Evolutionary conservation across 2,329 filamentous ascomycete genomes (phyloP).

Genomic region (Stylonectria norvegica): DNA sequence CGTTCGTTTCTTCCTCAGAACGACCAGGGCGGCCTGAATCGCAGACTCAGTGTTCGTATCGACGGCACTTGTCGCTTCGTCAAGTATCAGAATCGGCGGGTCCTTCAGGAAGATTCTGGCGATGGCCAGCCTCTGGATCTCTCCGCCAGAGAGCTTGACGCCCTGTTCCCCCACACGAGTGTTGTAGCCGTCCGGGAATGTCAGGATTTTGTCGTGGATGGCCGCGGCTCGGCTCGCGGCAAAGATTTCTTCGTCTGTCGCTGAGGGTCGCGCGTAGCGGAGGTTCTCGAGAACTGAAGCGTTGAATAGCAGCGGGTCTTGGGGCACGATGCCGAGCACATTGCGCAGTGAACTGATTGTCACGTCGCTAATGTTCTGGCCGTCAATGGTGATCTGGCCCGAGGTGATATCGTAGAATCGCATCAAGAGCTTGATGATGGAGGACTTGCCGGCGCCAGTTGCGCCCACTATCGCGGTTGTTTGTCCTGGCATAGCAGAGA

Average conservation of each 20-base stretch:
- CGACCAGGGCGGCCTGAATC: constrained; percentile 45
- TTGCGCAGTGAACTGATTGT: constrained; percentile 56
- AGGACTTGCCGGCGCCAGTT: constrained; percentile 61
- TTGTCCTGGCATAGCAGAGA: constrained; percentile 49
- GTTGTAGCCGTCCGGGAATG: constrained; percentile 51
- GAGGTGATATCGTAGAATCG: constrained; percentile 57
- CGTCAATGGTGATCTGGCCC: constrained; percentile 55
- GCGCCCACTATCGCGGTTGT: constrained; percentile 60
- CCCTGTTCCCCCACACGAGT: constrained; percentile 48
- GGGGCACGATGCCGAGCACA: constrained; percentile 60
- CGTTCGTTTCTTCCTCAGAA: constrained; percentile 46
- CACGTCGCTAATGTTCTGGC: constrained; percentile 57
- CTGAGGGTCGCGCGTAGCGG: constrained; percentile 58
- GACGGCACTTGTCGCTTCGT: constrained; percentile 51
- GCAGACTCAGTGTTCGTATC: constrained; percentile 42
- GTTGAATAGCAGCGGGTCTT: constrained; percentile 63
- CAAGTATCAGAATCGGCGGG: constrained; percentile 36
- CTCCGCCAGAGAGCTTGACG: constrained; percentile 48
- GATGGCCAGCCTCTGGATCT: constrained; percentile 48
- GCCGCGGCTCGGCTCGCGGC: constrained; percentile 59
- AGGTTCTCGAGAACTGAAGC: constrained; percentile 62
- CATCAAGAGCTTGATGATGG: constrained; percentile 57
- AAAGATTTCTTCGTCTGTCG: constrained; percentile 57
- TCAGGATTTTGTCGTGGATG: constrained; percentile 62
- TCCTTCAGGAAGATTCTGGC: constrained; percentile 35